Base-by-base conservation (phyloP, 2,329 filamentous ascomycete species). In the Arthrobotrys megalospora region DNA sequence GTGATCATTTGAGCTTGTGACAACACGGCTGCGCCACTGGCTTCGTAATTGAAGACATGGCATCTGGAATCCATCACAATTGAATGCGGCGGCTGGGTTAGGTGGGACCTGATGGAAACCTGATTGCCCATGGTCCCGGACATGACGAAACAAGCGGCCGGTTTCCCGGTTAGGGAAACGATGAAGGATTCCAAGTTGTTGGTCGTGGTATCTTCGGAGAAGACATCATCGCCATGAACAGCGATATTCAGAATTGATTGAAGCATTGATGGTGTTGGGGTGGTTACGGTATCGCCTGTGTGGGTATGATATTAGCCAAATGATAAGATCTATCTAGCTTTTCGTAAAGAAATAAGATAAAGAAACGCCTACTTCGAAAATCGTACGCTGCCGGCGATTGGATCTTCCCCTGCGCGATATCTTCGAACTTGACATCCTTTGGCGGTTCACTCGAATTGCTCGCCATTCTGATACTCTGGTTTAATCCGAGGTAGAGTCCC, bases 81-180 rank as follows among this genome's bases (percentile, higher is more conserved):
- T 6, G 89, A 89, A 83, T 97, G 90, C 0, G 95, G 95, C 12
- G 94, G 94, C 77, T 93, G 91, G 0, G 87, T 88, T 12, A 97
- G 87, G 76, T 96, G 91, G 0, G 92, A 88, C 45, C 94, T 90
- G 48, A 97, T 87, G 0, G 92, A 91, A 16, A 97, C 87, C 84
- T 97, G 94, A 85, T 97, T 97, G 47, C 93, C 94, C 94, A 97
- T 97, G 3, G 94, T 97, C 2, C 95, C 95, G 0, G 93, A 96
- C 76, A 96, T 87, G 69, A 97, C 93, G 67, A 97, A 90, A 3
- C 97, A 87, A 0, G 89, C 92, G 6, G 90, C 90, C 82, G 94
- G 91, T 81, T 96, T 94, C 81, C 90, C 90, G 0, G 93, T 89
- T 2, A 96, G 87, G 36, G 88, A 83, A 16, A 93, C 93, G 52